phyloP scores from a whole-genome alignment of 371 early-diverging fungal species.

The Rhizopus delemar region DNA sequence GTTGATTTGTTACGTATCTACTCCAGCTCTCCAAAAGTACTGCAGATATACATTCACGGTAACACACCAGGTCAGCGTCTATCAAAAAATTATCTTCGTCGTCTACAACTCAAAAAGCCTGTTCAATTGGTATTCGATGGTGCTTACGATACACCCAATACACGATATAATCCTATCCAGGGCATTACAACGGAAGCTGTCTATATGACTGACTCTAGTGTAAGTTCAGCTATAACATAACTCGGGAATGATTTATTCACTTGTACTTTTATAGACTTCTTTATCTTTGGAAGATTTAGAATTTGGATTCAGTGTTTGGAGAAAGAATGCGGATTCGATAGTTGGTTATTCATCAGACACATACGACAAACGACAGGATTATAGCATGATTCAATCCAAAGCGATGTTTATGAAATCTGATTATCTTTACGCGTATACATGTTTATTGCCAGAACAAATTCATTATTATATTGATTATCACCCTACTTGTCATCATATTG shows the following conservation, averaged over 20 bases:
- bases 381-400: constrained; percentile 28
- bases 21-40: constrained; percentile 12
- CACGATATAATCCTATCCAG: constrained; percentile 33
- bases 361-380: constrained; percentile 10
- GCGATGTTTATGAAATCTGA: constrained; percentile 33
- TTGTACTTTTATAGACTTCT: constrained; percentile 6
- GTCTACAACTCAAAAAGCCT: constrained; percentile 12
- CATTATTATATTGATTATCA: constrained; percentile 29
- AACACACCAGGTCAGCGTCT: constrained; percentile 4
- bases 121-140: constrained; percentile 1
- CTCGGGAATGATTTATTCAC: background rate
- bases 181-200: constrained; percentile 25
- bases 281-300: constrained; percentile 18
- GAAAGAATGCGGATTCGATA: constrained; percentile 14
- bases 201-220: constrained; percentile 30
- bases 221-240: constrained; percentile 9
- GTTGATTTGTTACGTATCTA: constrained; percentile 7
- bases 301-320: constrained; percentile 22
- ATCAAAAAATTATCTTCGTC: constrained; percentile 6
- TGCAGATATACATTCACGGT: constrained; percentile 15
- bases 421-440: constrained; percentile 33
- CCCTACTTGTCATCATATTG: constrained; percentile 28
- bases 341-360: constrained; percentile 20
- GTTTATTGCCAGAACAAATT: constrained; percentile 32
- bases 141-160: constrained; percentile 21